Percentiles rank a stretch among this genome's conserved stretches.
phyloP scores from a whole-genome alignment of 345 rosid species.

The Hibiscus syriacus region DNA sequence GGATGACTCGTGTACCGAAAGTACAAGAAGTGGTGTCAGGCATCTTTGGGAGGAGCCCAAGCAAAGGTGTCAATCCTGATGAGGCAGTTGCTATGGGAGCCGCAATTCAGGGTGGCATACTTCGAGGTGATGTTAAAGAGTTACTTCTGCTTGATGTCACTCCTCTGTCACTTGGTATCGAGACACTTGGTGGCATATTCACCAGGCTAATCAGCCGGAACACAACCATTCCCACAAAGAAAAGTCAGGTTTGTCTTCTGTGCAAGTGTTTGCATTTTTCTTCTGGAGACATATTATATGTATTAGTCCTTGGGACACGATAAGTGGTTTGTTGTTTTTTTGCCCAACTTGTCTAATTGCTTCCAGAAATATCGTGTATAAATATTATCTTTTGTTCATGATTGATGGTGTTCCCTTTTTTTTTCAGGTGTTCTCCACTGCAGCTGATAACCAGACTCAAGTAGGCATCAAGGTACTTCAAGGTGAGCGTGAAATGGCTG shows the following conservation, averaged over 20 bases:
- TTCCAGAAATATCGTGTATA: no score
- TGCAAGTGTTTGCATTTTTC: no score
- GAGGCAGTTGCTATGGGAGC: no score
- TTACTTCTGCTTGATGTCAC: slow-evolving; percentile 77
- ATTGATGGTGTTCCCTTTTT: no score
- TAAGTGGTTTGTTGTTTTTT: no score
- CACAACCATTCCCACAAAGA: slow-evolving; percentile 83
- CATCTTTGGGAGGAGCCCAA: no score
- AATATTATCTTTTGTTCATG: no score
- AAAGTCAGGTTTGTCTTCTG: slow-evolving; percentile 16
- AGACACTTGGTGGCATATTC: slow-evolving; percentile 71
- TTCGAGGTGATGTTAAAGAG: slow-evolving; percentile 43
- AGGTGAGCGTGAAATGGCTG: slow-evolving; percentile 52
- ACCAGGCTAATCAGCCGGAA: slow-evolving; percentile 59
- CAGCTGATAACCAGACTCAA: slow-evolving; percentile 77
- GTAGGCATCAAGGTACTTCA: slow-evolving; percentile 45
- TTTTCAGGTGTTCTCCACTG: slow-evolving; percentile 66
- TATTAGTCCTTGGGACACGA: no score
- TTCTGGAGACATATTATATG: no score
- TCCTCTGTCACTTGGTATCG: slow-evolving; percentile 75
- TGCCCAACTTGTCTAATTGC: no score
- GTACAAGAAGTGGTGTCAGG: slow-evolving; percentile 53
- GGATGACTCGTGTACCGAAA: slow-evolving; percentile 91
- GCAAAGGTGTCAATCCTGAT: no score
- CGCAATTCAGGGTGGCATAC: no score